phyloP scores from a whole-genome alignment of 2,329 filamentous ascomycete genomes.

The Clonostachys chloroleuca region DNA sequence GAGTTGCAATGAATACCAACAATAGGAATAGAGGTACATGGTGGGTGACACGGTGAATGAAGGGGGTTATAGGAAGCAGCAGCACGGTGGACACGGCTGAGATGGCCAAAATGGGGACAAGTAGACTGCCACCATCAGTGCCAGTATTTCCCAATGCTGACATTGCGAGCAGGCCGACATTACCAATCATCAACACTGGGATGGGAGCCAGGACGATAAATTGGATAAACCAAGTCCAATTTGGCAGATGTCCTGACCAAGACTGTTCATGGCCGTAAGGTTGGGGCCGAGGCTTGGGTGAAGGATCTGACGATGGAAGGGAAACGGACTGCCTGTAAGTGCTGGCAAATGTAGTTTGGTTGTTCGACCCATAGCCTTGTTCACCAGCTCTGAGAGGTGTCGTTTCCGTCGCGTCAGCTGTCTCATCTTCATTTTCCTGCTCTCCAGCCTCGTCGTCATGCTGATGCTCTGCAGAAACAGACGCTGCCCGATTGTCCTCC shows the following conservation, averaged over 20 bases:
- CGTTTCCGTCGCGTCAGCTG: slow-evolving; percentile 36
- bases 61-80: slow-evolving; percentile 73
- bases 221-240: slow-evolving; percentile 85
- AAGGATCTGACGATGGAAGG: slow-evolving; percentile 9
- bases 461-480: background rate
- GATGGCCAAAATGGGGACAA: slow-evolving; percentile 69
- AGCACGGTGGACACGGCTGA: slow-evolving; percentile 66
- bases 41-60: slow-evolving; percentile 80
- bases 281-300: slow-evolving; percentile 14
- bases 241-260: slow-evolving; percentile 77
- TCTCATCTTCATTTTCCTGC: slow-evolving; percentile 5
- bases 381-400: slow-evolving; percentile 44
- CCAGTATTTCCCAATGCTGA: slow-evolving; percentile 75
- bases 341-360: slow-evolving; percentile 48
- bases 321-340: slow-evolving; percentile 48
- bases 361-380: slow-evolving; percentile 24
- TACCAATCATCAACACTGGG: slow-evolving; percentile 70
- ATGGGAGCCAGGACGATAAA: slow-evolving; percentile 78
- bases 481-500: background rate
- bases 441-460: slow-evolving; percentile 4
- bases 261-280: slow-evolving; percentile 71
- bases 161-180: slow-evolving; percentile 69
- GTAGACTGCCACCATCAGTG: slow-evolving; percentile 70
- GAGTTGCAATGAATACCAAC: slow-evolving; percentile 65
- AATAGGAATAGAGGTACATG: slow-evolving; percentile 78